Evolutionary conservation across 176 grass and related monocot genomes (phyloP).

Genomic region (Rhynchospora pubera): DNA sequence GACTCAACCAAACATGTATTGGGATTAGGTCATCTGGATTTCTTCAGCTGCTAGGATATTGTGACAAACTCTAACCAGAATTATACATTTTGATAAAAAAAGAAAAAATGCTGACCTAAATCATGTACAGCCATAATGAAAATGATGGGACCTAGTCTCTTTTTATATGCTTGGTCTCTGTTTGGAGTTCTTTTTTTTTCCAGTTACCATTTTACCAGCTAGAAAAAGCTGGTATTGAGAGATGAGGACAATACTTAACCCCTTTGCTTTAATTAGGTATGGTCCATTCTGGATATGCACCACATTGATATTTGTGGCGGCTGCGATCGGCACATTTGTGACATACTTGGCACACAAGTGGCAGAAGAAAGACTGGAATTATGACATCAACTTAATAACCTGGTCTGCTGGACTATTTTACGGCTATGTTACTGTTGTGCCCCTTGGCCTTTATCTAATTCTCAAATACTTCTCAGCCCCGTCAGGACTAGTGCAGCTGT

Average conservation of each 20-base stretch:
- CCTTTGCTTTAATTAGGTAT: slow-evolving; percentile 40
- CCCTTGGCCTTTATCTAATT: slow-evolving; percentile 78
- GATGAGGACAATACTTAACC: background rate
- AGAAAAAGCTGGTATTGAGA: background rate
- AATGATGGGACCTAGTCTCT: background rate
- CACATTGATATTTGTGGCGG: slow-evolving; percentile 91
- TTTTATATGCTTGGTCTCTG: background rate
- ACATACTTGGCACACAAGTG: slow-evolving; percentile 95
- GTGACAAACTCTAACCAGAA: background rate
- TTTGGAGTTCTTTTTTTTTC: background rate
- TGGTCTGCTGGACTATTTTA: slow-evolving; percentile 99
- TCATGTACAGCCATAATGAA: background rate
- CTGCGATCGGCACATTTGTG: slow-evolving; percentile 93
- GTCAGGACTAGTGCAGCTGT: slow-evolving; percentile 80
- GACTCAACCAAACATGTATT: background rate
- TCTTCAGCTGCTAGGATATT: background rate
- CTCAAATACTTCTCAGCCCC: slow-evolving; percentile 98
- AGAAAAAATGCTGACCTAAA: background rate
- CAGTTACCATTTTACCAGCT: background rate
- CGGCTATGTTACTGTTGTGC: slow-evolving; percentile 90
- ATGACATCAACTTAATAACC: slow-evolving; percentile 92
- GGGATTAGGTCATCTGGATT: background rate
- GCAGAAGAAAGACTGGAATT: slow-evolving; percentile 96
- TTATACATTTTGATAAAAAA: background rate
- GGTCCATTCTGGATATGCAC: slow-evolving; percentile 99